A percentile compares a stretch with the other conserved stretches of the same genome.
These are phyloP conservation scores for Millerozyma miso DNA, from an alignment of 805 yeast species.

Conservation along the genomic window DNA sequence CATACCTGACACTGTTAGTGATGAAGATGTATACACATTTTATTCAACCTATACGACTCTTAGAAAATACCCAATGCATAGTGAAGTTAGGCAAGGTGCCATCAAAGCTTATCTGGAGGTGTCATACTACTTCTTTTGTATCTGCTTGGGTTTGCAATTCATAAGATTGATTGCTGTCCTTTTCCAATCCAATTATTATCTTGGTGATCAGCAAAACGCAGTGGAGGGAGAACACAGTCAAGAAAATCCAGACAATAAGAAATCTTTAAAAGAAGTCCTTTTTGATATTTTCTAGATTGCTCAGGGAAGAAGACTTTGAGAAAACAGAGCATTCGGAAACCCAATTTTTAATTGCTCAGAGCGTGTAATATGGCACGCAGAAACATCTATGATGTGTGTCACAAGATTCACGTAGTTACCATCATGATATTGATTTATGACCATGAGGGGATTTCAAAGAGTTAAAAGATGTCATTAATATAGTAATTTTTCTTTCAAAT, in stretches of 20 bases:
- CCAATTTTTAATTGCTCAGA: too few species aligned
- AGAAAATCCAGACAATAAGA: background rate
- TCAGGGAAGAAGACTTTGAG: too few species aligned
- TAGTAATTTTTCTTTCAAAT: too few species aligned
- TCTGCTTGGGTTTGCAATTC: conserved; percentile 24
- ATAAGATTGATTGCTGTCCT: conserved; percentile 25
- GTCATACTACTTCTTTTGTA: conserved; percentile 21
- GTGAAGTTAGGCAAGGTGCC: conserved; percentile 26
- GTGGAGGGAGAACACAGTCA: background rate
- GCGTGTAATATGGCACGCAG: too few species aligned
- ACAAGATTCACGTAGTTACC: too few species aligned
- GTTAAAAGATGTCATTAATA: too few species aligned
- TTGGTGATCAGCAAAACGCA: conserved; percentile 21
- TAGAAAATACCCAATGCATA: conserved; percentile 17
- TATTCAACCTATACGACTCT: conserved; percentile 21
- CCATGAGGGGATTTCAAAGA: too few species aligned
- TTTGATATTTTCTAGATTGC: background rate
- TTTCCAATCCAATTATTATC: conserved; percentile 30
- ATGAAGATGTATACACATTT: conserved; percentile 13
- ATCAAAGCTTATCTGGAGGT: conserved; percentile 27
- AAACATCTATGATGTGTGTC: too few species aligned
- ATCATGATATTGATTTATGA: too few species aligned
- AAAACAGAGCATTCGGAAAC: too few species aligned
- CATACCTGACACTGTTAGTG: conserved; percentile 19
- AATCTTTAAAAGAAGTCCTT: background rate